Evolutionary conservation across 805 yeast genomes (phyloP).

Genomic region (Hermanozyma aechmeae): DNA sequence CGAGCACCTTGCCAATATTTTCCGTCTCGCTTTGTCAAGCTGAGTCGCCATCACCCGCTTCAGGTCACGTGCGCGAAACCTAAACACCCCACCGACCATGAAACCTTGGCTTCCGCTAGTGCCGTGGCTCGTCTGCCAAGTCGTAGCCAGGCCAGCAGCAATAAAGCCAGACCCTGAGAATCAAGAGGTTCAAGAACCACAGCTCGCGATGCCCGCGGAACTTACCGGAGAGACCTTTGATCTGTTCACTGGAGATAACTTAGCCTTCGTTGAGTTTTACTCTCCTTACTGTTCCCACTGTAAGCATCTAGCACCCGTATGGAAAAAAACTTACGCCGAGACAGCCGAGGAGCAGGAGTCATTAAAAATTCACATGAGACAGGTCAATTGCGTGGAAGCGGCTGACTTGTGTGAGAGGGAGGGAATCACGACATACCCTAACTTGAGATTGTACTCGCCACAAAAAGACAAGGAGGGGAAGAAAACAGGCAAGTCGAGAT

Average conservation of each 20-base stretch:
- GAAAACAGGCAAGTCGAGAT: conserved; percentile 18
- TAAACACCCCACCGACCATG: too few species aligned
- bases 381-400: conserved; percentile 77
- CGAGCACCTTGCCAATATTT: too few species aligned
- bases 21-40: too few species aligned
- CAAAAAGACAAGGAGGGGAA: conserved; percentile 21
- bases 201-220: too few species aligned
- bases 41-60: too few species aligned
- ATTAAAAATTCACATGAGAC: conserved; percentile 48
- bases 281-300: conserved; percentile 91
- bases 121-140: too few species aligned
- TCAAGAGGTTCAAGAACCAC: too few species aligned
- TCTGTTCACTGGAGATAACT: conserved; percentile 36
- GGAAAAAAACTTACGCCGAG: conserved; percentile 58
- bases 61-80: too few species aligned
- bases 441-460: conserved; percentile 60
- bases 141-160: too few species aligned
- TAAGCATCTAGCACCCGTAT: conserved; percentile 64
- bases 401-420: conserved; percentile 80
- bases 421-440: conserved; percentile 59
- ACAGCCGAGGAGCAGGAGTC: conserved; percentile 36
- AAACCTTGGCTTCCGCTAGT: too few species aligned
- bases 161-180: too few species aligned
- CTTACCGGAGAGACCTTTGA: conserved; percentile 46
- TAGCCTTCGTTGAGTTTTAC: conserved; percentile 77